Percentiles rank a stretch among this genome's conserved stretches.
These are phyloP conservation scores for Pyrus bretschneideri DNA, from an alignment of 306 rosid species.

Conservation along the genomic window DNA sequence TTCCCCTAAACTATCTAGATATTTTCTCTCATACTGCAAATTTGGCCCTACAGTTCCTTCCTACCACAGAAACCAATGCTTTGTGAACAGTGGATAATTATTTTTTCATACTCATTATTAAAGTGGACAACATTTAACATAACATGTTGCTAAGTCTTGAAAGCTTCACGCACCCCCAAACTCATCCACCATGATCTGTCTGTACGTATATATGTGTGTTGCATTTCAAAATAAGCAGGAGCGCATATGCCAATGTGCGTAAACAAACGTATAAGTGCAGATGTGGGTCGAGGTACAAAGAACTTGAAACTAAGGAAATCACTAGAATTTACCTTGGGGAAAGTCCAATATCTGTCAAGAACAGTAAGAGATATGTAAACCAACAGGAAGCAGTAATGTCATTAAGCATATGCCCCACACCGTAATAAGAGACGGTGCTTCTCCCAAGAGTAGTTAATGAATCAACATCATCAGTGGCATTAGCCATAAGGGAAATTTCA, in stretches of 20 bases:
- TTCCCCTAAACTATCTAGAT: not conserved
- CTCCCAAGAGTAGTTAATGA: constrained; percentile 51
- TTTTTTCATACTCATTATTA: not conserved
- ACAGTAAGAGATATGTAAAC: constrained; percentile 86
- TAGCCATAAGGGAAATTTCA: constrained; percentile 31
- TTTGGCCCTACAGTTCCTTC: not conserved
- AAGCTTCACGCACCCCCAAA: not conserved
- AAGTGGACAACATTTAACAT: not conserved
- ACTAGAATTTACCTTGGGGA: constrained; percentile 55
- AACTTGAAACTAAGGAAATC: not conserved
- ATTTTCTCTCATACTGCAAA: not conserved
- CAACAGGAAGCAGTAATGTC: constrained; percentile 96
- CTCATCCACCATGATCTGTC: not conserved
- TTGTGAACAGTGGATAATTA: not conserved
- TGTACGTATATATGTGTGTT: not conserved
- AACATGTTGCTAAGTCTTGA: not conserved
- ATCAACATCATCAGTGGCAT: constrained; percentile 39
- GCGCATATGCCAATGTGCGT: not conserved
- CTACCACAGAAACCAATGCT: not conserved
- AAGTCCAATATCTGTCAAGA: constrained; percentile 82
- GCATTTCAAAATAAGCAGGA: not conserved
- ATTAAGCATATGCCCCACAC: constrained; percentile 95
- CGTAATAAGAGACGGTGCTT: constrained; percentile 64
- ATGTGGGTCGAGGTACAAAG: not conserved
- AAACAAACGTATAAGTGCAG: not conserved